Percentiles rank a stretch among this genome's conserved stretches.
Evolutionary conservation across 305 asterid genomes (phyloP).

Genomic region (Stenogyne calaminthoides): DNA sequence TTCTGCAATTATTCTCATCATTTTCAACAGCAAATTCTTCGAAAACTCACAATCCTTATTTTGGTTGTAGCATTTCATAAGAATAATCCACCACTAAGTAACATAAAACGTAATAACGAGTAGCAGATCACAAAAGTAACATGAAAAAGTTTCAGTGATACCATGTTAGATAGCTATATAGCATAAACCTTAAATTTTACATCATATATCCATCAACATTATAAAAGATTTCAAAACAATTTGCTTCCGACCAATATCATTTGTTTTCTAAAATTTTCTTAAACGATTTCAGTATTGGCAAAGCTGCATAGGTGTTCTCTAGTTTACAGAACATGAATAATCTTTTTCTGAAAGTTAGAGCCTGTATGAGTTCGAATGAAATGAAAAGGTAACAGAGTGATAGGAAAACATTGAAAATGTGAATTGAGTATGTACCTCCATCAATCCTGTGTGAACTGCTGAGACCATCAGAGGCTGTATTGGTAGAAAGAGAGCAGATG

Average conservation of each 20-base stretch:
- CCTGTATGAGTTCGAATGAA: not conserved
- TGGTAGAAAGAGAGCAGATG: slow-evolving; percentile 76
- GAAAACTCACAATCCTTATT: not conserved
- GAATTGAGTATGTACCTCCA: slow-evolving; percentile 59
- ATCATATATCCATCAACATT: slow-evolving; percentile 8
- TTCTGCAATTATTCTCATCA: not conserved
- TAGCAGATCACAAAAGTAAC: not conserved
- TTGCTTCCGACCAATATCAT: not conserved
- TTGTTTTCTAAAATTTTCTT: not conserved
- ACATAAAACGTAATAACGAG: not conserved
- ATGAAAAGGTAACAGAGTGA: not conserved
- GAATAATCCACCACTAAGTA: not conserved
- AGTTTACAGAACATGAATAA: not conserved
- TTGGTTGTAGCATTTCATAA: not conserved
- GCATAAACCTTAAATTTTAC: not conserved
- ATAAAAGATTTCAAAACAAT: not conserved
- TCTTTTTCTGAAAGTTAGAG: not conserved
- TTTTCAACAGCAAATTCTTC: not conserved
- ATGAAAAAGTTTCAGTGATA: not conserved
- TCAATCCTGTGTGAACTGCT: slow-evolving; percentile 87
- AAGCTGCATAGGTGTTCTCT: not conserved
- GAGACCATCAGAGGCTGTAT: slow-evolving; percentile 91
- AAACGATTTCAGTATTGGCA: not conserved
- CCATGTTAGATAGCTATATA: not conserved
- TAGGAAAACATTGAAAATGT: not conserved